Evolutionary conservation across 305 asterid species (phyloP), one percentile per base, ranked within the genome.

Genomic region (Solanum hybrid): DNA sequence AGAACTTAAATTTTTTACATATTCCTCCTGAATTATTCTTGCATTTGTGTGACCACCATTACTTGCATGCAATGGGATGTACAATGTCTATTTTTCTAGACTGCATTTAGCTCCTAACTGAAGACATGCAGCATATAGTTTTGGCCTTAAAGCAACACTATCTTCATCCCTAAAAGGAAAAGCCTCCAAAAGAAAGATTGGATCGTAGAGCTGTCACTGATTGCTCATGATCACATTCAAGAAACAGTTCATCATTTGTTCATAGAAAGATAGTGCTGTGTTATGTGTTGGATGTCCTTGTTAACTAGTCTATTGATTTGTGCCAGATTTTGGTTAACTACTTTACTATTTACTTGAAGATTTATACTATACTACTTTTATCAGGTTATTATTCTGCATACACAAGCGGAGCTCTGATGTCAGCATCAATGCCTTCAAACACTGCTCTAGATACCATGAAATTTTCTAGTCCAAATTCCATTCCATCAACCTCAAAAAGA

Each of bases 301-400:
- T 87, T 36, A 88, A 88, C 40, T 34, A n/a, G 35, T 37, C 15
- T 86, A 31, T 19, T 51, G 87, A 32, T 84, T 31, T 12, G 27
- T 78, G 66, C 32, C 4, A 31, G 72, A 17, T 85, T 42, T 32
- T 69, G 72, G 87, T 32, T 31, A 37, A 13, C 34, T 89, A 72
- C 29, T 79, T 60, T n/a, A 56, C 7, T 60, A 36, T 78, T 87
- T 81, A 90, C 86, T 42, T 86, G 56, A 13, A 17, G 5, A 32
- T 26, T 87, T 82, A 77, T 88, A 81, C 35, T 2, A 26, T 10
- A 31, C 12, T 29, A 31, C 29, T 82, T 56, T 79, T 78, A 90
- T 89, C 95, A 97, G 99, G 98, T 88, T 87, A 86, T 90, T 88
- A 92, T 89, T 91, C 95, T 17, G 89, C 90, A 91, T 85, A 89